These are phyloP conservation scores for Penicillium sclerotiorum DNA, from an alignment of 2,329 filamentous ascomycete genomes.

Conservation along the genomic window DNA sequence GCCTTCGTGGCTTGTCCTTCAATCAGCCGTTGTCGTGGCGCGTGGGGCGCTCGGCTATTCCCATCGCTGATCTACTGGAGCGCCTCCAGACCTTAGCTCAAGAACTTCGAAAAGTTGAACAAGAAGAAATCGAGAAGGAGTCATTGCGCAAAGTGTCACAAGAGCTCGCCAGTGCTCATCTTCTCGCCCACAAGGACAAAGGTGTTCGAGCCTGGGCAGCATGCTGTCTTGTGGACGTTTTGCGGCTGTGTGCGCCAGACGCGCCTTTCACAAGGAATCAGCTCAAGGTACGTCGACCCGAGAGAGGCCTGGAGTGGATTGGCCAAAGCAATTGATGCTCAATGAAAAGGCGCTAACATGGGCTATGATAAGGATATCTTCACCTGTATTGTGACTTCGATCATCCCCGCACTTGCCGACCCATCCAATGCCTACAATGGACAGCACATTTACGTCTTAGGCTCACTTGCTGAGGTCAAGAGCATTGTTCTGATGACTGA, in stretches of 20 bases:
- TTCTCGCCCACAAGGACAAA: slow-evolving; percentile 88
- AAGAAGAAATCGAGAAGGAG: slow-evolving; percentile 80
- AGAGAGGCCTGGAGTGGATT: no score
- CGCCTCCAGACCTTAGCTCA: slow-evolving; percentile 78
- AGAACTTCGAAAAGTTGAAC: slow-evolving; percentile 83
- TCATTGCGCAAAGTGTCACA: slow-evolving; percentile 83
- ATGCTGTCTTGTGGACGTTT: slow-evolving; percentile 88
- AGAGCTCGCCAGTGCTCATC: slow-evolving; percentile 77
- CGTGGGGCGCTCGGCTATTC: slow-evolving; percentile 79
- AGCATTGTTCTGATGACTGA: slow-evolving; percentile 91
- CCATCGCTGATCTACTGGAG: slow-evolving; percentile 76
- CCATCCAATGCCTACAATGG: slow-evolving; percentile 87
- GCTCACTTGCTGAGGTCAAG: slow-evolving; percentile 88
- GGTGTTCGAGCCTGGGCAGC: slow-evolving; percentile 88
- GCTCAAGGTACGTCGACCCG: slow-evolving; percentile 69
- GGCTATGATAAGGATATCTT: slow-evolving; percentile 76
- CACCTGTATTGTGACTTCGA: slow-evolving; percentile 78
- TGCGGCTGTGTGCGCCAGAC: slow-evolving; percentile 90
- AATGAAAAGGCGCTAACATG: no score
- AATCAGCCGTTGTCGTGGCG: slow-evolving; percentile 87
- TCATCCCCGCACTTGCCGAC: slow-evolving; percentile 82
- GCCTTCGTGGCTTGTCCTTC: slow-evolving; percentile 65
- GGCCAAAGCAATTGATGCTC: no score
- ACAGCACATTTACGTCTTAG: slow-evolving; percentile 88
- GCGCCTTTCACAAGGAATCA: slow-evolving; percentile 90